These are phyloP conservation scores for Coemansia sp. DNA, from an alignment of 192 early-diverging fungal species.

Conservation along the genomic window DNA sequence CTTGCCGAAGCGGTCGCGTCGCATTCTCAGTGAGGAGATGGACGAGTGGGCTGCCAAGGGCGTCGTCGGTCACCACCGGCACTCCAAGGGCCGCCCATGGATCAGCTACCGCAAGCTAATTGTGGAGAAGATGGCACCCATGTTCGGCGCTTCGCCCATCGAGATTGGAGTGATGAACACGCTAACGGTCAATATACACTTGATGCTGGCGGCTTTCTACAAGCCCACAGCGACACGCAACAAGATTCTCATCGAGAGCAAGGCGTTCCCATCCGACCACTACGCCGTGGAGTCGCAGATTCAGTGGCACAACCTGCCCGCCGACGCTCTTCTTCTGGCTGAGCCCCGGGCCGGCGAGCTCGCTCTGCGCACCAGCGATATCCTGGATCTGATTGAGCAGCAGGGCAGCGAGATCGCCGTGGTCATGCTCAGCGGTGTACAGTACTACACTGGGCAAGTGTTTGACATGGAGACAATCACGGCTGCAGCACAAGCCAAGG, in stretches of 20 bases:
- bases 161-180: conserved; percentile 94
- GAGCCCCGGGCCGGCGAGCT: conserved; percentile 71
- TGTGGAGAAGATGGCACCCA: conserved; percentile 65
- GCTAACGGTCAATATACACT: conserved; percentile 89
- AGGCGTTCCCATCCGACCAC: conserved; percentile 94
- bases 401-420: conserved; percentile 79
- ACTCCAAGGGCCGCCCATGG: conserved; percentile 83
- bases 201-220: conserved; percentile 91
- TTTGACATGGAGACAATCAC: conserved; percentile 89
- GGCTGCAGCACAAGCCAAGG: conserved; percentile 72
- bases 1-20: conserved; percentile 66
- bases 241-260: conserved; percentile 89
- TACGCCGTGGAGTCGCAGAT: conserved; percentile 91
- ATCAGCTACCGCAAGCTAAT: conserved; percentile 76
- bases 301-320: conserved; percentile 73
- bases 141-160: conserved; percentile 64
- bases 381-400: conserved; percentile 68
- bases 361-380: conserved; percentile 74
- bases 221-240: conserved; percentile 68
- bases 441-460: conserved; percentile 91
- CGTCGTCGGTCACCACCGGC: conserved; percentile 86
- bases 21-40: conserved; percentile 81
- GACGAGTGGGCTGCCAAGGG: conserved; percentile 85
- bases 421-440: conserved; percentile 85
- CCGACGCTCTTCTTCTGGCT: conserved; percentile 68